phyloP scores from a whole-genome alignment of 192 early-diverging fungal genomes.

The Piromyces sp. region DNA sequence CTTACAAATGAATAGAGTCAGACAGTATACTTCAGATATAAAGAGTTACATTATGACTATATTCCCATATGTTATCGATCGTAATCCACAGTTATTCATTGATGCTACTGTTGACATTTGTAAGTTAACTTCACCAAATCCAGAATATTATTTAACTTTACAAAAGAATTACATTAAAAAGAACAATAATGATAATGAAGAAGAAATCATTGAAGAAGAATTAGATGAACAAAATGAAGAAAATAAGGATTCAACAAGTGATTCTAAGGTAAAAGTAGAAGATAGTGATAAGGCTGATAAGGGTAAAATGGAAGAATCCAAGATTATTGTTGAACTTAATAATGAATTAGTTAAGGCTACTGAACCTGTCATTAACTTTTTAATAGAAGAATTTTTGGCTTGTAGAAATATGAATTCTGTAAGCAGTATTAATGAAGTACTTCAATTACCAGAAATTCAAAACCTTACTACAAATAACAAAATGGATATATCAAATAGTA shows the following conservation, averaged over 20 bases:
- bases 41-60: constrained; percentile 28
- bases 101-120: background rate
- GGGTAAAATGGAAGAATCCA: constrained; percentile 3
- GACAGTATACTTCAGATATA: constrained; percentile 46
- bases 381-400: constrained; percentile 30
- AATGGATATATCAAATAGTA: constrained; percentile 16
- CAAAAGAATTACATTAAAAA: constrained; percentile 11
- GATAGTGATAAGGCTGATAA: constrained; percentile 5
- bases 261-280: background rate
- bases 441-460: background rate
- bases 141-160: background rate
- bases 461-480: background rate
- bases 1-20: constrained; percentile 53
- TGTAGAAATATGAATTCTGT: background rate
- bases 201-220: background rate
- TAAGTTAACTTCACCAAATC: background rate
- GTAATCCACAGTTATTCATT: background rate
- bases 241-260: background rate
- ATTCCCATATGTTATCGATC: background rate
- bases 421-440: background rate
- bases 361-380: constrained; percentile 30
- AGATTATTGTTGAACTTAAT: background rate
- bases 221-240: background rate
- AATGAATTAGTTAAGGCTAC: constrained; percentile 5
- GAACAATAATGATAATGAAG: constrained; percentile 1